These are phyloP conservation scores for Gossypium aridum DNA, from an alignment of 441 rosid species.

Conservation along the genomic window DNA sequence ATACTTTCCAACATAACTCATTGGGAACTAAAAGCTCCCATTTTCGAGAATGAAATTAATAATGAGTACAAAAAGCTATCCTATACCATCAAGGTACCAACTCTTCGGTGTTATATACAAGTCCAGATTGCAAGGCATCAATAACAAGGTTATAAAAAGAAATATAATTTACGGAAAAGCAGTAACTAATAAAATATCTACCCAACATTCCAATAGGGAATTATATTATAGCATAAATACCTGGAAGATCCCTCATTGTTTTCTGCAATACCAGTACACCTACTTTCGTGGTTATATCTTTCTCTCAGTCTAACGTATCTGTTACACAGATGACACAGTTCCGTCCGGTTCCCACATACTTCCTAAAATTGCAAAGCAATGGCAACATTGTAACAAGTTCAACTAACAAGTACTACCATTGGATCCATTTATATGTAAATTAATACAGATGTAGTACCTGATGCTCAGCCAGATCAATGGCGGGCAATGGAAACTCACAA, in stretches of 20 bases:
- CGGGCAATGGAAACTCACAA: slow-evolving; percentile 92
- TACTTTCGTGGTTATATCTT: slow-evolving; percentile 61
- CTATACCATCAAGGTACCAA: not conserved
- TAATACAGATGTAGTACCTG: slow-evolving; percentile 44
- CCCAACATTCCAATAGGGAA: not conserved
- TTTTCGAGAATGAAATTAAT: not conserved
- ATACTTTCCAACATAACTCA: not conserved
- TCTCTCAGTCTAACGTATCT: slow-evolving; percentile 81
- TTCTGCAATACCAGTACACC: slow-evolving; percentile 62
- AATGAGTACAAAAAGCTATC: not conserved
- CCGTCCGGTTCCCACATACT: slow-evolving; percentile 94
- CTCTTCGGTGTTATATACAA: not conserved
- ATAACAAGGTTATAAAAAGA: not conserved
- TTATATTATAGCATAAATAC: slow-evolving; percentile 26
- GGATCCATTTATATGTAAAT: slow-evolving; percentile 2
- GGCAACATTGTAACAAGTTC: slow-evolving; percentile 15
- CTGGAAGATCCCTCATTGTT: slow-evolving; percentile 69
- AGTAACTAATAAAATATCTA: not conserved
- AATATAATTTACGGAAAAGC: not conserved
- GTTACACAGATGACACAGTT: slow-evolving; percentile 79
- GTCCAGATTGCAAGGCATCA: not conserved
- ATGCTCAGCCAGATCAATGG: slow-evolving; percentile 86
- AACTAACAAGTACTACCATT: not conserved
- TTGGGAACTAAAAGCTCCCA: not conserved
- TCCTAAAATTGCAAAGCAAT: slow-evolving; percentile 38